Evolutionary conservation across 202 grass and related monocot species (phyloP).

Genomic region (Schoenoplectus triqueter): DNA sequence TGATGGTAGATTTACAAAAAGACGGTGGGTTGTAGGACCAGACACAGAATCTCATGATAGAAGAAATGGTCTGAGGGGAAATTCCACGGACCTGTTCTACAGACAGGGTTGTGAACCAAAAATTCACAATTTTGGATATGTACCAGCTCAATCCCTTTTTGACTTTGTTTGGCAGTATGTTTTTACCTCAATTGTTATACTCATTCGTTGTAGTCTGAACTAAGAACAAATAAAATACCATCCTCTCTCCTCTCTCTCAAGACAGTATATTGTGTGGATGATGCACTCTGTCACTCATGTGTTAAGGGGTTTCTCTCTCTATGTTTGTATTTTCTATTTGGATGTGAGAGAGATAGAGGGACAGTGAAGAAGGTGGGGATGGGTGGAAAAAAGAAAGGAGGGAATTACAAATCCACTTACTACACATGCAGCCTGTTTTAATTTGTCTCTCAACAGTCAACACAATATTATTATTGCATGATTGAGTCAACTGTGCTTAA

Average conservation of each 20-base stretch:
- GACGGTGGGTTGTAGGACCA: not conserved
- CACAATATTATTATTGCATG: not conserved
- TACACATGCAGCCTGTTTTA: not conserved
- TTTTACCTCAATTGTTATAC: not conserved
- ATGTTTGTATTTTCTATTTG: not conserved
- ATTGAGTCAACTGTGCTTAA: conserved; percentile 4
- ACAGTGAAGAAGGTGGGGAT: not conserved
- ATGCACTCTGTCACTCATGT: not conserved
- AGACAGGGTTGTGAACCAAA: not conserved
- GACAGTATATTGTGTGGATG: not conserved
- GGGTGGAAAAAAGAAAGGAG: not conserved
- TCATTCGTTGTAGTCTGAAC: not conserved
- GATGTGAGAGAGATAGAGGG: not conserved
- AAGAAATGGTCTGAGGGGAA: not conserved
- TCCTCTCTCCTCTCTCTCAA: not conserved
- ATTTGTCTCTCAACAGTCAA: no score
- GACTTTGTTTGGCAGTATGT: conserved; percentile 34
- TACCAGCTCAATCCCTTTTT: conserved; percentile 11
- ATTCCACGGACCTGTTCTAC: not conserved
- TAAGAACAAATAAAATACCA: not conserved
- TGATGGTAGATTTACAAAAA: not conserved
- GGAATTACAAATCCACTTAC: not conserved
- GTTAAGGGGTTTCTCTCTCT: not conserved
- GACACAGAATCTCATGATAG: not conserved
- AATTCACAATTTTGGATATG: conserved; percentile 4